A percentile compares a stretch with the other conserved stretches of the same genome.
Evolutionary conservation across 2,329 filamentous ascomycete species (phyloP).

Genomic region (Metarhizium rileyi): DNA sequence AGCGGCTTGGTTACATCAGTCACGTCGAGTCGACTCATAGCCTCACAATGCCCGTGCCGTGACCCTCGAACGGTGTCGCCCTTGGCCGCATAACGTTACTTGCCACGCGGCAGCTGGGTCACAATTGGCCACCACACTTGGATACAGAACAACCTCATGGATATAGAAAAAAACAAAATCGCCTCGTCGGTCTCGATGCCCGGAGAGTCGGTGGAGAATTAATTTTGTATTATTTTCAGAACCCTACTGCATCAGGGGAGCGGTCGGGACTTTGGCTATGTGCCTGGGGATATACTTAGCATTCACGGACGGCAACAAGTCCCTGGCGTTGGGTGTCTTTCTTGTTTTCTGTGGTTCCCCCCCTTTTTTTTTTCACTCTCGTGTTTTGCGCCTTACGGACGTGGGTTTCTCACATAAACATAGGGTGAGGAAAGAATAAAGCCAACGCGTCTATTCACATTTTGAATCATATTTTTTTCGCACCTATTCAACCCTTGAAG

Average conservation of each 20-base stretch:
- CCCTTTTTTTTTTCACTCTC: too few relatives aligned
- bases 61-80: background rate
- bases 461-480: background rate
- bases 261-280: constrained; percentile 11
- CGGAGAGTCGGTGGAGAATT: background rate
- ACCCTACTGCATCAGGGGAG: constrained; percentile 9
- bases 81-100: background rate
- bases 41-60: background rate
- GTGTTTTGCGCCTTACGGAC: background rate
- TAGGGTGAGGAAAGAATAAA: background rate
- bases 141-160: constrained; percentile 4
- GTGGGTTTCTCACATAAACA: background rate
- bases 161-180: constrained; percentile 1
- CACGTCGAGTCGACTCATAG: background rate
- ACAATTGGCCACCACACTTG: background rate
- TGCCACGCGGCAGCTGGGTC: background rate
- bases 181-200: background rate
- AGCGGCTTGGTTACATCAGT: background rate
- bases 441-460: background rate
- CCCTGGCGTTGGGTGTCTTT: constrained; percentile 12
- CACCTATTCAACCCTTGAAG: background rate
- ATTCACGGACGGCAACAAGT: constrained; percentile 11
- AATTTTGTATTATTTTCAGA: constrained; percentile 10
- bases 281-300: constrained; percentile 9
- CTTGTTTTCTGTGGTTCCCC: too few relatives aligned